Evolutionary conservation across 805 yeast species (phyloP).

Genomic region (Grigorovia yakushimaensis): DNA sequence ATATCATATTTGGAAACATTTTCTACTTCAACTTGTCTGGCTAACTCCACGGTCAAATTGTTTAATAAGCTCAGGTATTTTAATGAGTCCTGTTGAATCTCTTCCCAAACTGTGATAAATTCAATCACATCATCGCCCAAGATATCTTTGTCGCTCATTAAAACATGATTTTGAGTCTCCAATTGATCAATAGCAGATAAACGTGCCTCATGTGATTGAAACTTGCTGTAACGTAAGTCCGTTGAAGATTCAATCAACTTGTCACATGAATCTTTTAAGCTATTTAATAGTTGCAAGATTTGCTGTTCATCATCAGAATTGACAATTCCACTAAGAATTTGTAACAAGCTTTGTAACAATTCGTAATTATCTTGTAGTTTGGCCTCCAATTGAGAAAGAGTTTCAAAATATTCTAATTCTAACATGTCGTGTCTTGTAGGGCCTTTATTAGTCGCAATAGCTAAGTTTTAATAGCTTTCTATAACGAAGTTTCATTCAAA

Average conservation of each 20-base stretch:
- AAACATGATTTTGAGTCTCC: constrained; percentile 4
- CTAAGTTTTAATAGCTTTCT: no score
- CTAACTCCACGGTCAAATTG: constrained; percentile 22
- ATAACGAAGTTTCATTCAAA: background rate
- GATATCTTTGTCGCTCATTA: background rate
- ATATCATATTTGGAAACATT: constrained; percentile 12
- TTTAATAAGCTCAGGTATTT: constrained; percentile 20
- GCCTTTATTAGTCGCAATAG: no score
- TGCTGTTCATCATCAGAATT: background rate
- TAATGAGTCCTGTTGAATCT: constrained; percentile 12
- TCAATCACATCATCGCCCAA: constrained; percentile 8
- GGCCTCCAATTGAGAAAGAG: constrained; percentile 20
- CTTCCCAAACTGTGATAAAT: constrained; percentile 13
- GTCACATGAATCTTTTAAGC: background rate
- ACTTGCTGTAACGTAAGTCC: constrained; percentile 17
- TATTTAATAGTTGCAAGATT: background rate
- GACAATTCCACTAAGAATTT: constrained; percentile 6
- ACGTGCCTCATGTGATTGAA: constrained; percentile 14
- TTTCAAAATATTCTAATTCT: constrained; percentile 13
- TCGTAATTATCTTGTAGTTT: constrained; percentile 14
- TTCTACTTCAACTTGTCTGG: constrained; percentile 18
- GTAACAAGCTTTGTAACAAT: constrained; percentile 9
- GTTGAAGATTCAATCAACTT: constrained; percentile 9
- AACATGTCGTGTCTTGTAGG: no score
- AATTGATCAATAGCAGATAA: constrained; percentile 1